These are phyloP conservation scores for Sclerotinia borealis DNA, from an alignment of 2,329 filamentous ascomycete genomes.

Conservation along the genomic window DNA sequence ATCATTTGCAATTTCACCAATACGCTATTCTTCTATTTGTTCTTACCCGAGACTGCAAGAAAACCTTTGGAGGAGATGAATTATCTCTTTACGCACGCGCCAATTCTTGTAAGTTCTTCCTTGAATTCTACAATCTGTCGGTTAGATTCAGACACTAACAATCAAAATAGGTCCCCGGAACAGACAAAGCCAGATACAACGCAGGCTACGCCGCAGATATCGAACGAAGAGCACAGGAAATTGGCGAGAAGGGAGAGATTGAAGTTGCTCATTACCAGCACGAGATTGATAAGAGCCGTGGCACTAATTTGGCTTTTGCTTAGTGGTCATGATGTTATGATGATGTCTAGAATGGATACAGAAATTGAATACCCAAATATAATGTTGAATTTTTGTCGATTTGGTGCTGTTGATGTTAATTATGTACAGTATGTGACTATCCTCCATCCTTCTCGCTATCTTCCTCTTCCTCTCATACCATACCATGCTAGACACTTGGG, in stretches of 20 bases:
- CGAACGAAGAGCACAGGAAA: conserved; percentile 52
- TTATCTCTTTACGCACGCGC: conserved; percentile 41
- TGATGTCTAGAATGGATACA: too few relatives aligned
- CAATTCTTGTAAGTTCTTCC: conserved; percentile 42
- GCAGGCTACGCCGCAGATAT: conserved; percentile 45
- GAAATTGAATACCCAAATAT: too few relatives aligned
- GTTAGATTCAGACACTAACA: background rate
- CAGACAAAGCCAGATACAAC: conserved; percentile 47
- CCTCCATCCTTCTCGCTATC: too few relatives aligned
- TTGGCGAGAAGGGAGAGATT: conserved; percentile 44
- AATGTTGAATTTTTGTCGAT: too few relatives aligned
- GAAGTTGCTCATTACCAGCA: background rate
- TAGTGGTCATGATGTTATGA: background rate
- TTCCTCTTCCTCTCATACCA: too few relatives aligned
- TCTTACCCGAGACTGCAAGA: conserved; percentile 61
- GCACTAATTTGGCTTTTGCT: background rate
- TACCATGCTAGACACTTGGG: too few relatives aligned
- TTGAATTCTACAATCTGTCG: too few relatives aligned
- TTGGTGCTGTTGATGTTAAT: too few relatives aligned
- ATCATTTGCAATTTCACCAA: conserved; percentile 63
- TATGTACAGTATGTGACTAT: too few relatives aligned
- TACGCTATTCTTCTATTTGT: conserved; percentile 59
- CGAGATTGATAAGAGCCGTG: background rate
- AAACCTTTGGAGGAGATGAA: conserved; percentile 51
- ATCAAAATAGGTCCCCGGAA: conserved; percentile 41